Evolutionary conservation across 352 stramenopile genomes (phyloP).

Genomic region (Saprolegnia parasitica): DNA sequence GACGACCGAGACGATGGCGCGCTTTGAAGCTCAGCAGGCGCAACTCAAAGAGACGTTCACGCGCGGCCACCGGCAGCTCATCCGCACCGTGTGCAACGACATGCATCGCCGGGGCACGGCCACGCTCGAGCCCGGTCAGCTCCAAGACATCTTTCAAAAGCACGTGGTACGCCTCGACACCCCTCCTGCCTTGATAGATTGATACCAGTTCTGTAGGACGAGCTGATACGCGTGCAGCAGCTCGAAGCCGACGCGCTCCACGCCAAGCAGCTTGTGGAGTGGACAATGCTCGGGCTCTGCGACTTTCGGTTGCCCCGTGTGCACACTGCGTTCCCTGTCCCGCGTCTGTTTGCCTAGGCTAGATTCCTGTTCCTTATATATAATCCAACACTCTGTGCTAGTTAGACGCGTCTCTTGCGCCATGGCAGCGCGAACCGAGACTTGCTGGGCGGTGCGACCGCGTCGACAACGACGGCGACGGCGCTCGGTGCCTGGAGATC

Average conservation of each 20-base stretch:
- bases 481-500: not conserved
- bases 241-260: slow-evolving; percentile 46
- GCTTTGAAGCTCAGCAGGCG: slow-evolving; percentile 10
- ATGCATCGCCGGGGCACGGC: slow-evolving; percentile 71
- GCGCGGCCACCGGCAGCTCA: slow-evolving; percentile 42
- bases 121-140: slow-evolving; percentile 49
- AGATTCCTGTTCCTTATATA: slow-evolving; percentile 4
- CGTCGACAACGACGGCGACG: not conserved
- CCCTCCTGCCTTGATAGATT: not conserved
- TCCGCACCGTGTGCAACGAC: slow-evolving; percentile 58
- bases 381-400: not conserved
- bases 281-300: slow-evolving; percentile 13
- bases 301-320: slow-evolving; percentile 17
- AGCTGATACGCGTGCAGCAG: slow-evolving; percentile 45
- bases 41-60: slow-evolving; percentile 42
- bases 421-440: not conserved
- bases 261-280: slow-evolving; percentile 36
- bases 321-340: slow-evolving; percentile 6
- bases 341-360: slow-evolving; percentile 21
- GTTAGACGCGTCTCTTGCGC: not conserved
- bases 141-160: slow-evolving; percentile 40
- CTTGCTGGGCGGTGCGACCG: not conserved
- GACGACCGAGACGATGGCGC: not conserved
- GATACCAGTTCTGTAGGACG: slow-evolving; percentile 30
- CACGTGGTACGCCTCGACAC: slow-evolving; percentile 25